Percentiles rank a stretch among this genome's conserved stretches.
Evolutionary conservation across 768 basidiomycete species (phyloP).

Genomic region (Zangia roseola): DNA sequence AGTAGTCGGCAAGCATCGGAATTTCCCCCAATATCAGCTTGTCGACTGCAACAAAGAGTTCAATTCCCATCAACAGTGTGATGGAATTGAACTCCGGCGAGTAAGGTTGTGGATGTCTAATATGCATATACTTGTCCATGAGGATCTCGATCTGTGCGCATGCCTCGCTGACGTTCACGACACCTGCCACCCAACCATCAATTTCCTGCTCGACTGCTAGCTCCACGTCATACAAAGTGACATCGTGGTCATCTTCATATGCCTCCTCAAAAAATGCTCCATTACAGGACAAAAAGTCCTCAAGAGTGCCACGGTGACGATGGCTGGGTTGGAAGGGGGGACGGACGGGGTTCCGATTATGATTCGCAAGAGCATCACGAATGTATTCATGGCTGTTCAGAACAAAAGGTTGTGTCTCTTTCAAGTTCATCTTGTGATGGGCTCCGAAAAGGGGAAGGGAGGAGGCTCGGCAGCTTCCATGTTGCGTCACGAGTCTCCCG

Average conservation of each 20-base stretch:
- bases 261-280: conserved; percentile 2
- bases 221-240: conserved; percentile 37
- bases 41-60: conserved; percentile 33
- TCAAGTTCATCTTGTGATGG: conserved; percentile 25
- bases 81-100: conserved; percentile 33
- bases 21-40: conserved; percentile 9
- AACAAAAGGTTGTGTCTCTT: conserved; percentile 33
- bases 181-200: conserved; percentile 29
- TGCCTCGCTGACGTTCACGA: conserved; percentile 1
- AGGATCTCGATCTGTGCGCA: conserved; percentile 14
- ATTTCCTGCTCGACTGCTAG: conserved; percentile 26
- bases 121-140: conserved; percentile 21
- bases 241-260: conserved; percentile 1
- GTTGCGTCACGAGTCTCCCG: neutral
- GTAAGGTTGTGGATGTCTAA: too few species aligned
- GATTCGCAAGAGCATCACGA: conserved; percentile 8
- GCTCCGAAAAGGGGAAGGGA: conserved; percentile 24
- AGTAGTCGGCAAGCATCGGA: too few species aligned
- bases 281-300: conserved; percentile 5
- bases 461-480: conserved; percentile 8
- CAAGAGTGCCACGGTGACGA: conserved; percentile 1
- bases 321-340: neutral
- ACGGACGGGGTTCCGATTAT: neutral
- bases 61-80: too few species aligned
- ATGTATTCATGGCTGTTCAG: conserved; percentile 29